phyloP scores from a whole-genome alignment of 2,329 filamentous ascomycete genomes.

The Penicillium vulpinum region DNA sequence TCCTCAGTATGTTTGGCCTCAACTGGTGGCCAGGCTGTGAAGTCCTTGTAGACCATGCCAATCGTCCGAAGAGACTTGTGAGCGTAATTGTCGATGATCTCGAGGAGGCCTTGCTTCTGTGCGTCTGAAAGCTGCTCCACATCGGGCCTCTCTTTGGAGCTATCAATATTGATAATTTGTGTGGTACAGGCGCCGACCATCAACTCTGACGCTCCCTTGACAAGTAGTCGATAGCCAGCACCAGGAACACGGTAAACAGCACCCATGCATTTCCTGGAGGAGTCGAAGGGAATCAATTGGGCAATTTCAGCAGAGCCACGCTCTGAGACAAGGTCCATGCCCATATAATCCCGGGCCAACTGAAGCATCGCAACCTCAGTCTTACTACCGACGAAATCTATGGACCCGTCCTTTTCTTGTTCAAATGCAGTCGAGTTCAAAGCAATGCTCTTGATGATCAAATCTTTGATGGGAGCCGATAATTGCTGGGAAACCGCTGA shows the following conservation, averaged over 20 bases:
- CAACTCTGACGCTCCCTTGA: slow-evolving; percentile 52
- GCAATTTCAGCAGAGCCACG: slow-evolving; percentile 61
- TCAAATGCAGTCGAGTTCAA: slow-evolving; percentile 71
- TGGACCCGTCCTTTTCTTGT: slow-evolving; percentile 66
- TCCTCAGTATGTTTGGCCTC: slow-evolving; percentile 60
- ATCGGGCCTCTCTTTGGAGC: slow-evolving; percentile 23
- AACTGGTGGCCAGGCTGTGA: slow-evolving; percentile 65
- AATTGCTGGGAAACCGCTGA: slow-evolving; percentile 34
- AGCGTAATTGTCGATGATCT: slow-evolving; percentile 46
- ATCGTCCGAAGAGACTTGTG: slow-evolving; percentile 70
- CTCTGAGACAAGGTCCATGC: slow-evolving; percentile 66
- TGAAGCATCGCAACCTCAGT: slow-evolving; percentile 74
- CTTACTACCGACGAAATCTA: slow-evolving; percentile 73
- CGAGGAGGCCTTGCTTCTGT: slow-evolving; percentile 29
- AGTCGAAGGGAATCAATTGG: slow-evolving; percentile 75
- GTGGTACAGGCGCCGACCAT: slow-evolving; percentile 42
- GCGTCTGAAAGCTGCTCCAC: slow-evolving; percentile 29
- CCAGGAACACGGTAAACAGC: slow-evolving; percentile 45
- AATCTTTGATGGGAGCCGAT: slow-evolving; percentile 33
- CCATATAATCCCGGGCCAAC: slow-evolving; percentile 66
- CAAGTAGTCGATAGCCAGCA: slow-evolving; percentile 46
- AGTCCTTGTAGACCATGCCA: slow-evolving; percentile 71
- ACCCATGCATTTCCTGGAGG: slow-evolving; percentile 67
- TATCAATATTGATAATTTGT: slow-evolving; percentile 34
- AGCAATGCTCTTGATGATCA: slow-evolving; percentile 45